These are phyloP conservation scores for Stentor coeruleus DNA, from an alignment of 73 alveolate species.

Conservation along the genomic window DNA sequence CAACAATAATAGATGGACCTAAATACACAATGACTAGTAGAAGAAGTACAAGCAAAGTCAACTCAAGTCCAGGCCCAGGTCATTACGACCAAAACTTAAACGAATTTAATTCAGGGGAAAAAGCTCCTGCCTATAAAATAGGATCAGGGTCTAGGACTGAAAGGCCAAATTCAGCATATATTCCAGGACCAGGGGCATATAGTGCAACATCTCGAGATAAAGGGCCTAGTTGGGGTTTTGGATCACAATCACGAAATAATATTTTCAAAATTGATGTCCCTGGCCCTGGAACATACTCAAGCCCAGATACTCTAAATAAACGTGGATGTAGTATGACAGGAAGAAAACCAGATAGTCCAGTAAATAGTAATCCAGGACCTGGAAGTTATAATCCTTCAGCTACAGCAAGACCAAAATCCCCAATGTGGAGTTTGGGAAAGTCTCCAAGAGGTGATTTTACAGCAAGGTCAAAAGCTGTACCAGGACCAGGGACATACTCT, in stretches of 20 bases:
- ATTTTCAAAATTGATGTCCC: constrained; percentile 12
- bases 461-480: too few species aligned
- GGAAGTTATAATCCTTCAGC: neutral
- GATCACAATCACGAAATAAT: neutral
- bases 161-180: neutral
- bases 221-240: constrained; percentile 17
- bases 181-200: neutral
- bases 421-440: neutral
- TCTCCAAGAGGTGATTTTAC: neutral
- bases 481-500: neutral
- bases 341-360: neutral
- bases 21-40: neutral
- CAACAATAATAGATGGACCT: neutral
- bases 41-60: neutral
- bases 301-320: constrained; percentile 4
- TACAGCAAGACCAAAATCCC: neutral
- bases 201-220: neutral
- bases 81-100: neutral
- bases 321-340: neutral
- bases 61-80: constrained; percentile 16
- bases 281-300: neutral
- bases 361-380: neutral
- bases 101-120: neutral
- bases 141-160: neutral
- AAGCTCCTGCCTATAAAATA: neutral